phyloP scores from a whole-genome alignment of 2,329 filamentous ascomycete genomes.

The Stagonosporopsis tanaceti region DNA sequence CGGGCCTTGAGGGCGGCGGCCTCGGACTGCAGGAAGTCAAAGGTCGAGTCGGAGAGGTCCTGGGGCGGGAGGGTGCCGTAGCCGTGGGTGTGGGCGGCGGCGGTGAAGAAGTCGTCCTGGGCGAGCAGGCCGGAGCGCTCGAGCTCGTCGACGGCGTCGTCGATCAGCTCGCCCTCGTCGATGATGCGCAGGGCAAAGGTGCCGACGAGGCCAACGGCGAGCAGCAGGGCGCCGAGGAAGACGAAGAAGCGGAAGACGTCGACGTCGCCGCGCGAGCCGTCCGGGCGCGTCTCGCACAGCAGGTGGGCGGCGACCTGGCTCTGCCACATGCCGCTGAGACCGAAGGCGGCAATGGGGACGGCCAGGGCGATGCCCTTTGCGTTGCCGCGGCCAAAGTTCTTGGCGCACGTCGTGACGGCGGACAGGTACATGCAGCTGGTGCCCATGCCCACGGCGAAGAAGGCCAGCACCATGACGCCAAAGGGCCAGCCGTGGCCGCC shows the following conservation, averaged over 20 bases:
- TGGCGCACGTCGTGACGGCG: conserved; percentile 93
- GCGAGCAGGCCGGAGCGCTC: conserved; percentile 85
- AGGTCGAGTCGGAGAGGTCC: conserved; percentile 56
- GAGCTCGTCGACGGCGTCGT: conserved; percentile 88
- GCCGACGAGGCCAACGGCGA: conserved; percentile 75
- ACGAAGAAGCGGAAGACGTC: conserved; percentile 88
- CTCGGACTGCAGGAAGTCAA: conserved; percentile 55
- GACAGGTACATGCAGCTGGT: conserved; percentile 90
- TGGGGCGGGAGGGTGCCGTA: conserved; percentile 70
- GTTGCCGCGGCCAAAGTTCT: conserved; percentile 93
- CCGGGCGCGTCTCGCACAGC: conserved; percentile 72
- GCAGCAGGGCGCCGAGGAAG: conserved; percentile 78
- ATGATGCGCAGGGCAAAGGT: conserved; percentile 78
- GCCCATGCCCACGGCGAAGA: conserved; percentile 80
- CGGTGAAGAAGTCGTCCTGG: conserved; percentile 75
- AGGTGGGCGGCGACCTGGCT: conserved; percentile 85
- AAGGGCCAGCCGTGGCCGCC: conserved; percentile 73
- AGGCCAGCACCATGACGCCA: conserved; percentile 83
- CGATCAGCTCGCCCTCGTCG: conserved; percentile 85
- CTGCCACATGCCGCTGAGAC: conserved; percentile 93
- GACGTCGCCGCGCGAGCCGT: conserved; percentile 68
- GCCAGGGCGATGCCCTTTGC: conserved; percentile 90
- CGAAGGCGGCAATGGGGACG: conserved; percentile 89
- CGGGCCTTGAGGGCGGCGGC: conserved; percentile 56
- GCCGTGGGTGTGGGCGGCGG: conserved; percentile 60